Evolutionary conservation across 2,329 filamentous ascomycete genomes (phyloP).

Genomic region (Fonsecaea multimorphosa): DNA sequence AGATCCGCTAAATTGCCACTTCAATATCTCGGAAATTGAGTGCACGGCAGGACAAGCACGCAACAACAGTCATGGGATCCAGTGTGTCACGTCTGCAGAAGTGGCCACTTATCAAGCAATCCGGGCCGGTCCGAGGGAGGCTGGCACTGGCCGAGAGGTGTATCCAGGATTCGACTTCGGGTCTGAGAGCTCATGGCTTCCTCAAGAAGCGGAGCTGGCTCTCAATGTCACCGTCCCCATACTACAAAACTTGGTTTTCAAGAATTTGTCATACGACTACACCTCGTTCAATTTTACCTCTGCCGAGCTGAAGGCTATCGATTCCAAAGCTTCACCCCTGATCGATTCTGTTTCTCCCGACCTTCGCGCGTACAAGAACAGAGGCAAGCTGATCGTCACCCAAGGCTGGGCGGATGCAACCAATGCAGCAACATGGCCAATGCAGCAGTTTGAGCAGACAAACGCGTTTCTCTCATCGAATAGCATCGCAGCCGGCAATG

Average conservation of each 20-base stretch:
- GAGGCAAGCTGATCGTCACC: conserved; percentile 51
- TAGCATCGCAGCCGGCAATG: conserved; percentile 42
- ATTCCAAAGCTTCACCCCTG: conserved; percentile 43
- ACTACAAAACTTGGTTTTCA: background rate
- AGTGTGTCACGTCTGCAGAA: background rate
- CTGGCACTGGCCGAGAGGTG: conserved; percentile 39
- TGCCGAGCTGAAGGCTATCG: conserved; percentile 5
- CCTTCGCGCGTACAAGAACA: conserved; percentile 25
- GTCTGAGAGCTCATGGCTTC: conserved; percentile 48
- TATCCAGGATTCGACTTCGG: conserved; percentile 52
- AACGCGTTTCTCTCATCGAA: conserved; percentile 47
- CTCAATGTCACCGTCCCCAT: conserved; percentile 45
- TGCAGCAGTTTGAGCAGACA: conserved; percentile 43
- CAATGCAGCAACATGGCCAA: conserved; percentile 60
- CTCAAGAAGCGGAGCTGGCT: conserved; percentile 46
- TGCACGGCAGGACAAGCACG: conserved; percentile 37
- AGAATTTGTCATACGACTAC: background rate
- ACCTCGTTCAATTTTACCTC: background rate
- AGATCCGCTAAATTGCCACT: conserved; percentile 20
- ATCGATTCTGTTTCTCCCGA: conserved; percentile 50
- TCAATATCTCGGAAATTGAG: conserved; percentile 14
- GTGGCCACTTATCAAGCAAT: background rate
- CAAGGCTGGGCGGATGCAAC: conserved; percentile 62
- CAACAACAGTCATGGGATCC: background rate
- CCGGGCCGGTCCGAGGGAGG: conserved; percentile 39